Evolutionary conservation across 371 early-diverging fungal genomes (phyloP).

Genomic region (Mucor mucedo): DNA sequence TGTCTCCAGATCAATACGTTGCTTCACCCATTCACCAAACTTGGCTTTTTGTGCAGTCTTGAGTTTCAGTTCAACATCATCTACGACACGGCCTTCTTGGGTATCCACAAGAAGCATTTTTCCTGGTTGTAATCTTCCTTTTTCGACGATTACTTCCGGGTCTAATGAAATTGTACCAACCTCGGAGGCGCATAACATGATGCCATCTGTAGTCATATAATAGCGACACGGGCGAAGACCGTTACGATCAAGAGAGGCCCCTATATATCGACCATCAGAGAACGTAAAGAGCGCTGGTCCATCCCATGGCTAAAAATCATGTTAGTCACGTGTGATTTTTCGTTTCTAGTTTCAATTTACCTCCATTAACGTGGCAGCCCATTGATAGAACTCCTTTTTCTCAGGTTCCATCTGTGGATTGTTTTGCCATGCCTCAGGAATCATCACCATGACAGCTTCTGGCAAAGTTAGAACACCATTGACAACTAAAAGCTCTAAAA

Average conservation of each 20-base stretch:
- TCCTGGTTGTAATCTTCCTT: slow-evolving; percentile 96
- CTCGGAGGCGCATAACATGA: slow-evolving; percentile 98
- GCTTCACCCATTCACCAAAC: slow-evolving; percentile 85
- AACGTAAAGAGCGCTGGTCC: slow-evolving; percentile 97
- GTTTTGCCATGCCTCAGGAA: slow-evolving; percentile 98
- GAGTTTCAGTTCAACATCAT: slow-evolving; percentile 87
- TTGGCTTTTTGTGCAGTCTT: slow-evolving; percentile 69
- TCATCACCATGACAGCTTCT: slow-evolving; percentile 97
- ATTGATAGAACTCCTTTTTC: slow-evolving; percentile 92
- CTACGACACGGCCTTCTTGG: slow-evolving; percentile 86
- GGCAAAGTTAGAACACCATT: slow-evolving; percentile 90
- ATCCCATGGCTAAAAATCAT: slow-evolving; percentile 80
- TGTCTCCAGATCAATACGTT: slow-evolving; percentile 74
- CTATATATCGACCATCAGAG: slow-evolving; percentile 95
- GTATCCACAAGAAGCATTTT: slow-evolving; percentile 97
- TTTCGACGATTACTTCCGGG: slow-evolving; percentile 78
- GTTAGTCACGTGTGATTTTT: background rate
- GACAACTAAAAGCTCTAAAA: slow-evolving; percentile 93
- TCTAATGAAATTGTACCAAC: slow-evolving; percentile 89
- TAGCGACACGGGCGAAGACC: slow-evolving; percentile 96
- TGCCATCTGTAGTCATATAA: slow-evolving; percentile 88
- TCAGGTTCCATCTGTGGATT: slow-evolving; percentile 82
- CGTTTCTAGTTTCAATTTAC: background rate
- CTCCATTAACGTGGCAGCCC: slow-evolving; percentile 97
- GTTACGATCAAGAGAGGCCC: slow-evolving; percentile 94